A percentile compares a stretch with the other conserved stretches of the same genome.
Conservation (phyloP, 2,329 filamentous ascomycete species). For the Exutisphaerella laricina region DNA sequence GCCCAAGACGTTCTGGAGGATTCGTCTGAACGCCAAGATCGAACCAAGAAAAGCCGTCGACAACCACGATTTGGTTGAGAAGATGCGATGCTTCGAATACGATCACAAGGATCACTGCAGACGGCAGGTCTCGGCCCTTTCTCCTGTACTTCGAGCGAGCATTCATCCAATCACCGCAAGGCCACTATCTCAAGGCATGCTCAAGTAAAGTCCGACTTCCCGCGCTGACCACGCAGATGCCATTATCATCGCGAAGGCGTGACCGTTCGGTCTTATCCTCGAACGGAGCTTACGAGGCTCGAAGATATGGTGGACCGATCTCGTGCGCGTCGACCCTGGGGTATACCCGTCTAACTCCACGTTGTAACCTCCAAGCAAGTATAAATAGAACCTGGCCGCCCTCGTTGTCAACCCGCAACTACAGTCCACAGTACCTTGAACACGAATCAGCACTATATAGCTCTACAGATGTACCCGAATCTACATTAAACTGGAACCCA, state of each 20-base stretch:
- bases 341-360: constrained; percentile 1
- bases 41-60: not conserved
- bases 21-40: not conserved
- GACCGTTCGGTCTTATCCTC: not conserved
- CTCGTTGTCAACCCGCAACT: not conserved
- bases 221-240: not conserved
- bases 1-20: constrained; percentile 1
- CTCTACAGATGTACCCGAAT: too few relatives aligned
- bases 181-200: constrained; percentile 1
- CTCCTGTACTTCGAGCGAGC: not conserved
- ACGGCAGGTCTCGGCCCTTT: not conserved
- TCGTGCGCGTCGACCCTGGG: not conserved
- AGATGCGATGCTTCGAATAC: not conserved
- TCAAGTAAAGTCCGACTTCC: not conserved
- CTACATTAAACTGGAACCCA: not conserved
- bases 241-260: not conserved
- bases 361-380: too few relatives aligned
- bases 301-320: not conserved
- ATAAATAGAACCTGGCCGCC: not conserved
- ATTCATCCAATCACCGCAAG: not conserved
- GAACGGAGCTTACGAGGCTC: not conserved
- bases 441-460: not conserved
- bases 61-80: not conserved
- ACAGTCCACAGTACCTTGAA: not conserved
- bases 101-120: not conserved